Conservation (phyloP, 495 filamentous ascomycete genomes). For the Penicillium parvum region DNA sequence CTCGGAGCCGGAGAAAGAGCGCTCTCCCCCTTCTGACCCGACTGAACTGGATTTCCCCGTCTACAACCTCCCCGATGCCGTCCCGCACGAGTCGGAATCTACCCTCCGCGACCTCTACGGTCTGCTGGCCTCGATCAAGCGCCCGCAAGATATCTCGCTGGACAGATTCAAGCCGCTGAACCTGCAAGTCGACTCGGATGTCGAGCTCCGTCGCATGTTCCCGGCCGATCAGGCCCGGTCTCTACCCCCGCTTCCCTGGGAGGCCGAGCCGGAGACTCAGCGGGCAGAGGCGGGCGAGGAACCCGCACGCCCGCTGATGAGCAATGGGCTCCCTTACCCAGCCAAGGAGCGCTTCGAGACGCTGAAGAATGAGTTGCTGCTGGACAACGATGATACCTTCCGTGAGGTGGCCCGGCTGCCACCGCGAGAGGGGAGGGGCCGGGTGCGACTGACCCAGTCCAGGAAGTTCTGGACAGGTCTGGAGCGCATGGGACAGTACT, state of each 20-base stretch:
- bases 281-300: slow-evolving; percentile 18
- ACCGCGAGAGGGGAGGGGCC: slow-evolving; percentile 35
- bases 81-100: slow-evolving; percentile 22
- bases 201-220: slow-evolving; percentile 43
- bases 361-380: slow-evolving; percentile 45
- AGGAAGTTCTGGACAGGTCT: slow-evolving; percentile 59
- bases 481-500: slow-evolving; percentile 57
- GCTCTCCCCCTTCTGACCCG: slow-evolving; percentile 41
- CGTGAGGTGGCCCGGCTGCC: slow-evolving; percentile 43
- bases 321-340: slow-evolving; percentile 48
- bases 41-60: slow-evolving; percentile 49
- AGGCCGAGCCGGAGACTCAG: slow-evolving; percentile 15
- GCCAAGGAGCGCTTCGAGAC: slow-evolving; percentile 44
- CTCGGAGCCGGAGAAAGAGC: slow-evolving; percentile 39
- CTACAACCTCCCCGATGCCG: slow-evolving; percentile 31
- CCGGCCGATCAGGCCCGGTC: slow-evolving; percentile 33
- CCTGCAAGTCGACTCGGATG: slow-evolving; percentile 39
- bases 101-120: slow-evolving; percentile 32
- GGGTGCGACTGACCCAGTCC: slow-evolving; percentile 49
- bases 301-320: slow-evolving; percentile 31
- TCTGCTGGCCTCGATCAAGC: slow-evolving; percentile 47
- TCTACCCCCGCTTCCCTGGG: slow-evolving; percentile 48
- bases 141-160: slow-evolving; percentile 47
- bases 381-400: slow-evolving; percentile 57
- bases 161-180: slow-evolving; percentile 52